phyloP scores from a whole-genome alignment of 2,329 filamentous ascomycete species.

The Stemphylium vesicarium region DNA sequence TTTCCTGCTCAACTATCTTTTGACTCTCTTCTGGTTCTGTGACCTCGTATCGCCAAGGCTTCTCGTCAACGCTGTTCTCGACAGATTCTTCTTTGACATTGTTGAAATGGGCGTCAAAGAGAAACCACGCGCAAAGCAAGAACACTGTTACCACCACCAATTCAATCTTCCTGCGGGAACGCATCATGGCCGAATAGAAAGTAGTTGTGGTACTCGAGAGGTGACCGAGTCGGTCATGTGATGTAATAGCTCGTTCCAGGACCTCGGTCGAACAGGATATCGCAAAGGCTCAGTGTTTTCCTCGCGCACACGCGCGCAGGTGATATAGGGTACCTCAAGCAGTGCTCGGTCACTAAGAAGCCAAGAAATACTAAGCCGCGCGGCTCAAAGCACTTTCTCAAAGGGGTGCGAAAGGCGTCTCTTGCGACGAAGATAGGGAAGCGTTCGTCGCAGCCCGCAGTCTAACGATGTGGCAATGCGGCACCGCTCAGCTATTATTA shows the following conservation, averaged over 20 bases:
- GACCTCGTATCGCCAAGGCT: slow-evolving; percentile 18
- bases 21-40: slow-evolving; percentile 13
- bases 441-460: not conserved
- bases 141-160: slow-evolving; percentile 19
- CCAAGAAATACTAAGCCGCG: too few relatives aligned
- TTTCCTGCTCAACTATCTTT: slow-evolving; percentile 11
- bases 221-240: not conserved
- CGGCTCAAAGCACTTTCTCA: too few relatives aligned
- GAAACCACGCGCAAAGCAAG: slow-evolving; percentile 19
- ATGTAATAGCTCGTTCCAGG: not conserved
- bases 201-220: not conserved
- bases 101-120: slow-evolving; percentile 21
- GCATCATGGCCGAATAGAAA: slow-evolving; percentile 16
- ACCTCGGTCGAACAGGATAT: slow-evolving; percentile 4
- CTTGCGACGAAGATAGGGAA: not conserved
- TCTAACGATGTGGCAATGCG: slow-evolving; percentile 15
- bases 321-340: slow-evolving; percentile 5
- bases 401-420: too few relatives aligned
- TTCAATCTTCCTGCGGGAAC: slow-evolving; percentile 16
- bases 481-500: slow-evolving; percentile 11
- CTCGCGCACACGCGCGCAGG: slow-evolving; percentile 4
- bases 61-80: slow-evolving; percentile 6
- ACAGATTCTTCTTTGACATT: not conserved
- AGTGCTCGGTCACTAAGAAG: not conserved
- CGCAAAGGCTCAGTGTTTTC: not conserved